Base-by-base conservation (phyloP, 2,329 filamentous ascomycete species). In the Arthroderma sp. region DNA sequence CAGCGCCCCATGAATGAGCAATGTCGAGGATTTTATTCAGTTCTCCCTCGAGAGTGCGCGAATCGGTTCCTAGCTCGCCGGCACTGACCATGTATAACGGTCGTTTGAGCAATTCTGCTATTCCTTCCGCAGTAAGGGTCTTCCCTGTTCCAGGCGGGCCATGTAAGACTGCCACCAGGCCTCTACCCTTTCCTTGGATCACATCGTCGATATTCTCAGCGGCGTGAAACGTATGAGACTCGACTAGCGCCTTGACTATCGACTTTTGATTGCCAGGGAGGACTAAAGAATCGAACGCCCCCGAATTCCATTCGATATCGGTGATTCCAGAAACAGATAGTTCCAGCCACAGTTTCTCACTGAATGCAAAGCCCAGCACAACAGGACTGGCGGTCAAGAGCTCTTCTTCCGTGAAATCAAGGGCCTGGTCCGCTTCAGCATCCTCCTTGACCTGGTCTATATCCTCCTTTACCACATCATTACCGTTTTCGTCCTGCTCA, bases 311-410 rank as follows among this genome's bases (percentile, higher is more conserved):
- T 32, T 79, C 73, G 49, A 94, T 89, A 3, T 93, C 83, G 38
- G 77, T 75, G 49, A 94, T 74, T 1, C 81, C 80, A 0, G 82
- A 84, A 15, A 95, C 80, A 0, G 79, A 80, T 55, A 94, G 86
- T 59, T 94, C 85, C 0, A 94, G 74, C 88, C 87, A 95, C 6
- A 85, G 70, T 64, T 94, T 94, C 63, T 94, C 85, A 1, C 77
- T 78, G 60, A 94, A 93, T 1, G 85, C 78, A 55, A 94, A 94
- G 0, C 87, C 88, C 1, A 93, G 73, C 0, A 94, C 84, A 0
- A 93, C 80, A 0, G 87, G 83, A 1, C 84, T 89, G 1, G 86
- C 80, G 40, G 93, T 81, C 4, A 94, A 69, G 27, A 91, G 81
- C 53, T 94, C 84, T 49, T 93, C 85, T 40, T 91, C 84, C 0